These are phyloP conservation scores for Xylariaceae sp. DNA, from an alignment of 2,329 filamentous ascomycete genomes.

Conservation along the genomic window DNA sequence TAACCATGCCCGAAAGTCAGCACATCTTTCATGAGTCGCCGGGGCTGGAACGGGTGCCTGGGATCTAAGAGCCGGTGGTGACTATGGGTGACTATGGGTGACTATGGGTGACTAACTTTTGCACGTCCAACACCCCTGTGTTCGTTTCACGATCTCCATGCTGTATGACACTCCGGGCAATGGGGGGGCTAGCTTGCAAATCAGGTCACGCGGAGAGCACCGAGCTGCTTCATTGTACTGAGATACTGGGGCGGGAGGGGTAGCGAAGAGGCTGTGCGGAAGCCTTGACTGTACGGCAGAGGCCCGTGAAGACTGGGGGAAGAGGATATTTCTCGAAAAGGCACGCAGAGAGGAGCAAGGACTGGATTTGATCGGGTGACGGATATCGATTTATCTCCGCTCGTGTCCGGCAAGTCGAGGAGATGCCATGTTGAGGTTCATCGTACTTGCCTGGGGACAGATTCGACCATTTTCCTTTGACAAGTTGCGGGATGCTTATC, in stretches of 20 bases:
- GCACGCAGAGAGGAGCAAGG: not conserved
- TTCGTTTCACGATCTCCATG: conserved; percentile 30
- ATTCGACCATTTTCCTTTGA: conserved; percentile 9
- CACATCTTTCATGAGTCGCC: conserved; percentile 12
- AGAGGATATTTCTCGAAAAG: no score
- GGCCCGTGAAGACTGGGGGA: conserved; percentile 8
- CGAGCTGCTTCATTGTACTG: conserved; percentile 27
- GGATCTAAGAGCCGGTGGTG: no score
- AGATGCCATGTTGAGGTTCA: conserved; percentile 22
- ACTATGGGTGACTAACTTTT: conserved; percentile 34
- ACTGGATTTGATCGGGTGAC: conserved; percentile 6
- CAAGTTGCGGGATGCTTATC: not conserved
- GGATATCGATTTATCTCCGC: conserved; percentile 1
- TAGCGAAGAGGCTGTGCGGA: conserved; percentile 25
- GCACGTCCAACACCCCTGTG: conserved; percentile 39
- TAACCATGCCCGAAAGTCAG: conserved; percentile 14
- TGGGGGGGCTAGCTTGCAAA: conserved; percentile 20
- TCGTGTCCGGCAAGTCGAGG: conserved; percentile 21
- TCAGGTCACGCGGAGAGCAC: conserved; percentile 15
- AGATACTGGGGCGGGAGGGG: conserved; percentile 19
- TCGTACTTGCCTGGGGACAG: conserved; percentile 17
- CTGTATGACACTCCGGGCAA: no score
- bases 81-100: not conserved
- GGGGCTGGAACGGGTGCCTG: no score
- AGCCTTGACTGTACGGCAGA: conserved; percentile 19